Percentiles rank a stretch among this genome's conserved stretches.
These are phyloP conservation scores for Candida tibetensis DNA, from an alignment of 805 yeast species.

Conservation along the genomic window DNA sequence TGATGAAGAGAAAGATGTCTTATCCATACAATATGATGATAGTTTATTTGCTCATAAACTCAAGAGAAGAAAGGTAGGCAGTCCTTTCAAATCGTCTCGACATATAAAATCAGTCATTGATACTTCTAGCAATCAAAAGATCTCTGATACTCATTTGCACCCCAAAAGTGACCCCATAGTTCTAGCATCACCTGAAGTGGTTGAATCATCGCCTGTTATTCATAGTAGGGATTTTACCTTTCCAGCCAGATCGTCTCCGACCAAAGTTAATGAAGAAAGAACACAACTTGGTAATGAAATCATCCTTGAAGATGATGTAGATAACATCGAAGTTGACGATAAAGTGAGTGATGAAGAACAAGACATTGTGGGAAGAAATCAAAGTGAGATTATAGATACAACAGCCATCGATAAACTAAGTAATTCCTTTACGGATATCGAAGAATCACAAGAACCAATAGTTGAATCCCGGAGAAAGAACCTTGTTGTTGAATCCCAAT, in stretches of 20 bases:
- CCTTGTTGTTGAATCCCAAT: conserved; percentile 16
- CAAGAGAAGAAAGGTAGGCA: conserved; percentile 10
- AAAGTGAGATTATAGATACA: background rate
- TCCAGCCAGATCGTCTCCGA: conserved; percentile 6
- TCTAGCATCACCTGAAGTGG: conserved; percentile 16
- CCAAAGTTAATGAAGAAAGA: conserved; percentile 7
- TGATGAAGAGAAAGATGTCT: conserved; percentile 16
- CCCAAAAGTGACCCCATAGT: conserved; percentile 7
- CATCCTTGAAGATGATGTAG: conserved; percentile 8
- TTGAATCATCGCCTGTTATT: conserved; percentile 23
- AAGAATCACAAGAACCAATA: conserved; percentile 8
- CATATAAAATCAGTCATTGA: conserved; percentile 2
- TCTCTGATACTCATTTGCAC: conserved; percentile 1
- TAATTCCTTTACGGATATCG: background rate
- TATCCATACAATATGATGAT: conserved; percentile 20
- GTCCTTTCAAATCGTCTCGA: conserved; percentile 2
- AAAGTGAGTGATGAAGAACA: background rate
- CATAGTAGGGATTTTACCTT: conserved; percentile 12
- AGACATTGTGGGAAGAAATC: background rate
- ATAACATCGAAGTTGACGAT: conserved; percentile 7
- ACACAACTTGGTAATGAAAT: conserved; percentile 7
- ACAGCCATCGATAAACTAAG: background rate
- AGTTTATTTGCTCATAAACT: conserved; percentile 24
- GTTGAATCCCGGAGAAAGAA: conserved; percentile 10
- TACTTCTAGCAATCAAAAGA: conserved; percentile 1